Evolutionary conservation across 73 alveolate genomes (phyloP), one percentile per base, ranked within the genome.

Genomic region (Durusdinium trenchii): DNA sequence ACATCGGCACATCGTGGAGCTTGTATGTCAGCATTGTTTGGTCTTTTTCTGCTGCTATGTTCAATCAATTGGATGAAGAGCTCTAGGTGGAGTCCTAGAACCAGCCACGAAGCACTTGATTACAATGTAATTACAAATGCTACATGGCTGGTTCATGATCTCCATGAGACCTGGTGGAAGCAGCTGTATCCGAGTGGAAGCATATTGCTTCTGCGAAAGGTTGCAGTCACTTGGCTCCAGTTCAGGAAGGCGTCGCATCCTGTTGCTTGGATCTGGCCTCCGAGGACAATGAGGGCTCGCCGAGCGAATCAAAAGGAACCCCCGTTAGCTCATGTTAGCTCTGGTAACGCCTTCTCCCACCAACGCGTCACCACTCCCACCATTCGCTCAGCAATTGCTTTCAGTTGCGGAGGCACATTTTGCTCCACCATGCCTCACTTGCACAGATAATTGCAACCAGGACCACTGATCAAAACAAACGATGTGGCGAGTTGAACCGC

Each of bases 301-400:
- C 85, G 36, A 6, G 36, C 40, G 36, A 62, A 62, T 6, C 38
- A 62, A 6, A 12, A 6, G 76, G 76, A 20, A 62, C 6, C 18
- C 20, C 20, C 64, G 64, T 9, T 20, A 20, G 64, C 64, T 54
- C 64, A 20, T 20, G 64, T 12, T 9, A 9, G 9, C 20, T 20
- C 36, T 4, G 7, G 50, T 71, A 20, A 3, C 10, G 98, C 98
- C 98, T 91, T 91, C 78, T 91, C 78, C 98, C 98, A 91, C 98
- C 98, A 91, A 30, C 98, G 98, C 12, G 90, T 54, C 46, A 91
- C 98, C 79, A 91, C 98, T 51, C 82, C 69, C 57, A 45, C 87
- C 98, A 69, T 91, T 32, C 98, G 98, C 98, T 91, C 98, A 1
- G 79, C 98, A 75, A 91, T 89, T 7, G 98, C 98, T 36, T 76